A percentile compares a stretch with the other conserved stretches of the same genome.
These are phyloP conservation scores for Prunus fruticosa DNA, from an alignment of 306 rosid species.

Conservation along the genomic window DNA sequence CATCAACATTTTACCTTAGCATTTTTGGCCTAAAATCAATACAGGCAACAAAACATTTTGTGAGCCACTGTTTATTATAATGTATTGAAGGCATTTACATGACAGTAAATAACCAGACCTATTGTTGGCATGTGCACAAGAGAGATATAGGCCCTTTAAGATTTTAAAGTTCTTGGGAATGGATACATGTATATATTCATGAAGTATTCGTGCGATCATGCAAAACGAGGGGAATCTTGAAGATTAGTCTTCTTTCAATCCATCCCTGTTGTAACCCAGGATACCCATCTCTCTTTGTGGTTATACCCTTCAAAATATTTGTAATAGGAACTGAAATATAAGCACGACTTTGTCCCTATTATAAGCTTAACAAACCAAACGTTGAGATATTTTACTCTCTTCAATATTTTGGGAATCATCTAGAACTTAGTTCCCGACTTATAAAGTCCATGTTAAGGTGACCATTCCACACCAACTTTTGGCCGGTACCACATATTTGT, in stretches of 20 bases:
- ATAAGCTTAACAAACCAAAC: neutral
- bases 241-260: neutral
- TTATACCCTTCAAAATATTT: neutral
- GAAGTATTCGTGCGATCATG: neutral
- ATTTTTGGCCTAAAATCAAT: neutral
- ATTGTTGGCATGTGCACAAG: neutral
- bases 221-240: neutral
- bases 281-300: neutral
- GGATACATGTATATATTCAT: neutral
- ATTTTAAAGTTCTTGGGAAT: too few species aligned
- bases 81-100: neutral
- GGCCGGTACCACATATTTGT: neutral
- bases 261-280: neutral
- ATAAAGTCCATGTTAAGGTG: neutral
- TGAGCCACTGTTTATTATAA: neutral
- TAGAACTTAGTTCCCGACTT: neutral
- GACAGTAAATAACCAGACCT: neutral
- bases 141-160: neutral
- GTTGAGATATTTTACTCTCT: neutral
- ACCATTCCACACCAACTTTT: neutral
- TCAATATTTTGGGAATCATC: neutral
- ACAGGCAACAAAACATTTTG: conserved; percentile 4
- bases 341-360: neutral
- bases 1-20: conserved; percentile 16
- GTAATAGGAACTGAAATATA: neutral